phyloP scores from a whole-genome alignment of 805 yeast genomes.

The Debaryomyces tyrocola region DNA sequence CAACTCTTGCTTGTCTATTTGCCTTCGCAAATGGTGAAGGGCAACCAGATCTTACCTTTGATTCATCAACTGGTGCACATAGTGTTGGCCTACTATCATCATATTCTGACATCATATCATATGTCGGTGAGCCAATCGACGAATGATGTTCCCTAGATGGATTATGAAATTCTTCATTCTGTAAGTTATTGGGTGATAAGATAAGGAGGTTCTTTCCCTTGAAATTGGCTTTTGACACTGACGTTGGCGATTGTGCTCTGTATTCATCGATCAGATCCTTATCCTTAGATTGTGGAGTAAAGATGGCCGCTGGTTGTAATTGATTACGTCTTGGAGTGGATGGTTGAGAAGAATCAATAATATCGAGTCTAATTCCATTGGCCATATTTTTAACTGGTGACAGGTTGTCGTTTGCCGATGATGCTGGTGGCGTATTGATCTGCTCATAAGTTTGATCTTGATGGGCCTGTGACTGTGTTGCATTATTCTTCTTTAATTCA shows the following conservation, averaged over 20 bases:
- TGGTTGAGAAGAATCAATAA: constrained; percentile 13
- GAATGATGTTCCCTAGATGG: constrained; percentile 10
- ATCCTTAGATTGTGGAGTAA: not conserved
- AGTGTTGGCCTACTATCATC: constrained; percentile 4
- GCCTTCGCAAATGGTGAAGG: constrained; percentile 43
- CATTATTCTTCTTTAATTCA: constrained; percentile 20
- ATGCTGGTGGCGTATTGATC: not conserved
- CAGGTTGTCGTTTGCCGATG: not conserved
- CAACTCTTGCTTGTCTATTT: constrained; percentile 46
- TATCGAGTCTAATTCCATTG: constrained; percentile 18
- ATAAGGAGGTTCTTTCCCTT: constrained; percentile 34
- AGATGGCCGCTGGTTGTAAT: constrained; percentile 1
- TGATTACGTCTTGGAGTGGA: constrained; percentile 6
- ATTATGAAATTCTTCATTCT: constrained; percentile 32
- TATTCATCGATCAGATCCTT: not conserved
- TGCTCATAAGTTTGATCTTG: not conserved
- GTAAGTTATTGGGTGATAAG: constrained; percentile 39
- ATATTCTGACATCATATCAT: not conserved
- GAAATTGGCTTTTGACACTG: constrained; percentile 15
- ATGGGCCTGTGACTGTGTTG: not conserved
- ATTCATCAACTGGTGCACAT: constrained; percentile 15
- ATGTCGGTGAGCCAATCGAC: constrained; percentile 4
- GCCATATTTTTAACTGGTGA: not conserved
- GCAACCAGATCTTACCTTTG: constrained; percentile 25
- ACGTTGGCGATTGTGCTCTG: constrained; percentile 8